Evolutionary conservation across 2,329 filamentous ascomycete genomes (phyloP), one percentile per base, ranked within the genome.

Genomic region (Alternaria gansuensis): DNA sequence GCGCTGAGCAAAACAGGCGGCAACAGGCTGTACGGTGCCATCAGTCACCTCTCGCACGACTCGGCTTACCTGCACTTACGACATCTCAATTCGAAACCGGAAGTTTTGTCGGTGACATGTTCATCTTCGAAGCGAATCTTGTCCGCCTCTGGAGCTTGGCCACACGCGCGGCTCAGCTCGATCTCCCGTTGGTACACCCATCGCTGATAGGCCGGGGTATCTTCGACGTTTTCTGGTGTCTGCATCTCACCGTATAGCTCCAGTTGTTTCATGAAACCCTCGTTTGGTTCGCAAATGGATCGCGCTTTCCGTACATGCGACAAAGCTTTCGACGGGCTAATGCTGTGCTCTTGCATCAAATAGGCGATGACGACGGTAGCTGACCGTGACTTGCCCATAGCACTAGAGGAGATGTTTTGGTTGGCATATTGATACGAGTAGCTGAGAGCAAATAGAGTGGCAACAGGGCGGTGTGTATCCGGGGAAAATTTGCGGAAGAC

Each of bases 331-430:
- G 82, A 75, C 57, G 84, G 81, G 66, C 80, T 81, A 66, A 85
- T 79, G 67, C 77, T 74, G 70, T 81, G 77, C 58, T 78, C 77
- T 64, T 84, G 82, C 77, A 98, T 89, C 50, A 98, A 82, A 78
- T 93, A 98, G 61, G 95, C 94, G 57, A 96, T 85, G 54, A 92
- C 85, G 65, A 91, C 87, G 31, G 92, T 89, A 66, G 94, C 91
- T 46, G 94, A 98, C 59, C 95, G 91, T 33, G 93, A 97, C 80
- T 96, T 96, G 52, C 95, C 95, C 88, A 97, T 97, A 23, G 93
- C 94, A 83, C 95, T 97, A 79, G 70, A 75, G 33, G 61, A 54
- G 60, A 57, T 45, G 62, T 54, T 61, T 54, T 63, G 54, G 73
- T 77, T 76, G 74, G 74, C 74, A 77, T 76, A 60, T 59, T 61